Percentiles rank a stretch among this genome's conserved stretches.
phyloP scores from a whole-genome alignment of 768 basidiomycete species.

The Lactifluus volemus region DNA sequence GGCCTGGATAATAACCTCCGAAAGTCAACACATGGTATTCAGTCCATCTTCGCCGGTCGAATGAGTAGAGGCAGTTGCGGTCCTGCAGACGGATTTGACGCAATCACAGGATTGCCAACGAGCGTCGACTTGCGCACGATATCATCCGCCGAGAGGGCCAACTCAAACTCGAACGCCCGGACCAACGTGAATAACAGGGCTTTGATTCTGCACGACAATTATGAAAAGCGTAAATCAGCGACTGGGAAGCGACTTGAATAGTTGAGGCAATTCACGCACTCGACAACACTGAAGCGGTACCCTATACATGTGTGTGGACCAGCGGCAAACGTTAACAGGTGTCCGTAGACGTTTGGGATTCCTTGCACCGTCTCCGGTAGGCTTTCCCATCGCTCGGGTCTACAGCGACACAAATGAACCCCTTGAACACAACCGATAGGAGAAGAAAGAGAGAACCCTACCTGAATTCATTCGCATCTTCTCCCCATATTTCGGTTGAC shows the following conservation, averaged over 20 bases:
- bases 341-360: constrained; percentile 14
- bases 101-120: constrained; percentile 15
- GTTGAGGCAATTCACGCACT: constrained; percentile 7
- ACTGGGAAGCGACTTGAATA: too few relatives aligned
- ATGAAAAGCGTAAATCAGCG: not conserved
- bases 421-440: not conserved
- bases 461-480: constrained; percentile 27
- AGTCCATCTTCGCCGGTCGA: too few relatives aligned
- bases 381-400: constrained; percentile 19
- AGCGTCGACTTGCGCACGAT: constrained; percentile 7
- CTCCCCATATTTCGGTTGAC: constrained; percentile 26
- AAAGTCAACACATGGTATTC: too few relatives aligned
- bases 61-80: constrained; percentile 13
- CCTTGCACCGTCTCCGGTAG: constrained; percentile 9
- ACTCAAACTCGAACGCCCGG: constrained; percentile 21
- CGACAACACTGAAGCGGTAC: constrained; percentile 23
- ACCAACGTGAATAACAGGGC: constrained; percentile 22
- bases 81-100: not conserved
- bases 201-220: constrained; percentile 18
- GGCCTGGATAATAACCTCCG: too few relatives aligned
- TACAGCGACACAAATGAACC: not conserved
- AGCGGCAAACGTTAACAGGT: constrained; percentile 9
- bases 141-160: constrained; percentile 16
- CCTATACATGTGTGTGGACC: constrained; percentile 24
- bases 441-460: not conserved